Base-by-base conservation (phyloP, 441 rosid genomes). In the Mallotus repandus region DNA sequence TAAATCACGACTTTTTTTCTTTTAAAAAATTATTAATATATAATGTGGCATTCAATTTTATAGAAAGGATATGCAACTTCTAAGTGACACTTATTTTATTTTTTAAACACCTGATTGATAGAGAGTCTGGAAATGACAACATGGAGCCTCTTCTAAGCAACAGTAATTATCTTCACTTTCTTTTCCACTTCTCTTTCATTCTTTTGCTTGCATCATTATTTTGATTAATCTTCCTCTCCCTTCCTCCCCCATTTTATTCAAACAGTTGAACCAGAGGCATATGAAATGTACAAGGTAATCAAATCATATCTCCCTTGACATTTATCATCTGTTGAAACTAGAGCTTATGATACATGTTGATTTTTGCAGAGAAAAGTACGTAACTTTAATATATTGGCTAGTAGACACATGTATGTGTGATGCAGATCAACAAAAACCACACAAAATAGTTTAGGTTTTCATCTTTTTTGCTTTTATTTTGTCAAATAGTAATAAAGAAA, bases 201-300 rank as follows among this genome's bases (percentile, higher is more conserved):
- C 55, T 68, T 18, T 45, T 48, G 32, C 62, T 75, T 62, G 53
- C 70, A 79, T 67, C 32, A 32, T 68, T 54, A 74, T 59, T 73
- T 63, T 70, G 54, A 38, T 75, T 74, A 16, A 22, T 22, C 25
- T 15, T 73, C 38, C 63, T 43, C 64, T 53, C 54, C 74, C 54
- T 29, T 13, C 18, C 61, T 70, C 54, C 22, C 15, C 18, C 63
- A 69, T 75, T 59, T 46, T 69, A 21, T 21, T 61, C 46, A 63
- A 78, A 73, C 90, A 95, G 99, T 95, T 80, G 87, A 86, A 60
- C 87, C 80, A 54, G 89, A 88, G 58, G 83, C 74, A 76, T 90
- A 88, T 74, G 87, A 93, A 81, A 83, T 85, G 70, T 77, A 89
- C 86, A 93, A 91, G 99, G 98, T 95, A 86, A 79, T 43, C 41